Evolutionary conservation across 306 rosid species (phyloP).

Genomic region (Lablab purpureus): DNA sequence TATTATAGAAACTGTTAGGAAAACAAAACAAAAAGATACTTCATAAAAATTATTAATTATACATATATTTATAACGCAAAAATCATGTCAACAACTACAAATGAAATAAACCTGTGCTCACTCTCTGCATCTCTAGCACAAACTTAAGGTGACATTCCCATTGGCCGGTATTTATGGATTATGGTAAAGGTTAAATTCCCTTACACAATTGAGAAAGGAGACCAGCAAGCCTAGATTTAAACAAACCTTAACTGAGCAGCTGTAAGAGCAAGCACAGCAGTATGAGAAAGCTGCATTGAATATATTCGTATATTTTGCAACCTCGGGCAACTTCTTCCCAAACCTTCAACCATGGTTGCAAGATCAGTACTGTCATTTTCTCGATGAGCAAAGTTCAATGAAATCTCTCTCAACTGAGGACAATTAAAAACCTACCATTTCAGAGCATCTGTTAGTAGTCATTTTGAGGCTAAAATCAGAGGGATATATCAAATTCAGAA

Average conservation of each 20-base stretch:
- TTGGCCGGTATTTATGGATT: not conserved
- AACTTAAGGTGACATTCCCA: not conserved
- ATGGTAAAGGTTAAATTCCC: not conserved
- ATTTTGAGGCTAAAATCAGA: not conserved
- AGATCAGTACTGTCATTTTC: constrained; percentile 81
- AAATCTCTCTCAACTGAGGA: constrained; percentile 87
- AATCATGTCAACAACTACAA: not conserved
- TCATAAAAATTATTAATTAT: not conserved
- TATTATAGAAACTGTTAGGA: not conserved
- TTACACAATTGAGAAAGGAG: not conserved
- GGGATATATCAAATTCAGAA: constrained; percentile 23
- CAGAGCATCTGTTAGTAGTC: constrained; percentile 44
- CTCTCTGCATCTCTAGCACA: not conserved
- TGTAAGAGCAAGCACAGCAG: constrained; percentile 90
- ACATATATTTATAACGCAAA: not conserved
- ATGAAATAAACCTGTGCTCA: not conserved
- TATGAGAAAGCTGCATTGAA: constrained; percentile 80
- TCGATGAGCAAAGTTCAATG: constrained; percentile 76
- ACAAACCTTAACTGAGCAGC: constrained; percentile 86
- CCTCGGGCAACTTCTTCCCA: constrained; percentile 84
- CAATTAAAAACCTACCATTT: constrained; percentile 75
- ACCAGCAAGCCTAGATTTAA: not conserved
- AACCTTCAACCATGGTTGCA: constrained; percentile 60
- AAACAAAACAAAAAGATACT: not conserved
- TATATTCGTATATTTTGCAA: constrained; percentile 87